A percentile compares a stretch with the other conserved stretches of the same genome.
Evolutionary conservation across 1,139 yeast genomes (phyloP).

Genomic region (Geotrichum bryndzae): DNA sequence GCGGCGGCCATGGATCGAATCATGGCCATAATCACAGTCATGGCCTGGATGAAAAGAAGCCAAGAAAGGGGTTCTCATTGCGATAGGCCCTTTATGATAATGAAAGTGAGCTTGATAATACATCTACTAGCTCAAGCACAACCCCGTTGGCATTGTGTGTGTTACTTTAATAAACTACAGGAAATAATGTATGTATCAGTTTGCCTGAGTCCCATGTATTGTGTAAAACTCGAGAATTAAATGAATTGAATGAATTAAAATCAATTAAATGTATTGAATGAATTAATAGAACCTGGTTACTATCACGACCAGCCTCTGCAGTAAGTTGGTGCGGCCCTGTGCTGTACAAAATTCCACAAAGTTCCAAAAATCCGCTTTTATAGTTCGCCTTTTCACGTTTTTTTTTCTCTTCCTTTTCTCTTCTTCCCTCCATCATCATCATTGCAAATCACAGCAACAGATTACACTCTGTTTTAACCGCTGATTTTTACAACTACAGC

Average conservation of each 20-base stretch:
- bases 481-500: background rate
- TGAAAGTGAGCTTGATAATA: too few species aligned
- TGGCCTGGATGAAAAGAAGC: conserved; percentile 51
- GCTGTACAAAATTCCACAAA: background rate
- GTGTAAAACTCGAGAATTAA: too few species aligned
- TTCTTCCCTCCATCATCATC: background rate
- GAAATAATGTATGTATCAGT: too few species aligned
- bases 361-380: background rate
- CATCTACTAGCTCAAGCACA: too few species aligned
- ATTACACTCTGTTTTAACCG: background rate
- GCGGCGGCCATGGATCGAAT: background rate
- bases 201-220: too few species aligned
- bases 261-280: too few species aligned
- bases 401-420: background rate
- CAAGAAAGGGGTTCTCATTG: conserved; percentile 49
- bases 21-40: conserved; percentile 35
- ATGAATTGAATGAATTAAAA: too few species aligned
- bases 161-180: too few species aligned
- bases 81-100: conserved; percentile 26
- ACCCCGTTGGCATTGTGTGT: too few species aligned
- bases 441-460: background rate
- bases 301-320: background rate
- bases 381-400: background rate
- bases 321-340: background rate
- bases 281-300: too few species aligned